A percentile compares a stretch with the other conserved stretches of the same genome.
phyloP scores from a whole-genome alignment of 1,139 yeast genomes.

The Nakaseomyces glabratus region DNA sequence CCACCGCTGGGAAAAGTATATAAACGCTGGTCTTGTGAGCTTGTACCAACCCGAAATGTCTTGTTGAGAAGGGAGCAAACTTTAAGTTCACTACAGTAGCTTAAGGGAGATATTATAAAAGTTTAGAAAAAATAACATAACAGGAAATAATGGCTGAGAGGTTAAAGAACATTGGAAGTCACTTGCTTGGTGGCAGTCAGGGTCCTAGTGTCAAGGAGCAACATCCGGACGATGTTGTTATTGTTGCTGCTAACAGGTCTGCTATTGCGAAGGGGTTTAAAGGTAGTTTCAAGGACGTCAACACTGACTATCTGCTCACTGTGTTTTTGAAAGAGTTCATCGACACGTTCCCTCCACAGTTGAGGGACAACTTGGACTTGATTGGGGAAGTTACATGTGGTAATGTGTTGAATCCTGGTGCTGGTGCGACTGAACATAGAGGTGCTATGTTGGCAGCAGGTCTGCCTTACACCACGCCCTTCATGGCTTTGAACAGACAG shows the following conservation, averaged over 20 bases:
- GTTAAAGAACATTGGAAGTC: slow-evolving; percentile 51
- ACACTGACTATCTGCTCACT: slow-evolving; percentile 45
- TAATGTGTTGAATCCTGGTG: slow-evolving; percentile 81
- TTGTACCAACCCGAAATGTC: too few species aligned
- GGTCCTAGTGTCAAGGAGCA: slow-evolving; percentile 39
- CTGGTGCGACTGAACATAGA: slow-evolving; percentile 87
- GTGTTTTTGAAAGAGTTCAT: slow-evolving; percentile 56
- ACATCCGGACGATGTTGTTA: slow-evolving; percentile 78
- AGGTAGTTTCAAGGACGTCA: slow-evolving; percentile 37
- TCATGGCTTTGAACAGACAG: slow-evolving; percentile 81
- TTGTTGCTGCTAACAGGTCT: slow-evolving; percentile 81
- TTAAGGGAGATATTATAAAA: neutral
- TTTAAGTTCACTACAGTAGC: slow-evolving; percentile 1
- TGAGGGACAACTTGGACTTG: slow-evolving; percentile 50
- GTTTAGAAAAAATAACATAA: neutral
- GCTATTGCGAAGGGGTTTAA: slow-evolving; percentile 81
- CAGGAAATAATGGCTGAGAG: slow-evolving; percentile 34
- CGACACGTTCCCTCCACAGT: slow-evolving; percentile 33
- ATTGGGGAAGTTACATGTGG: slow-evolving; percentile 83
- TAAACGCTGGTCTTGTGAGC: slow-evolving; percentile 1
- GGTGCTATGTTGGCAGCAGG: slow-evolving; percentile 77
- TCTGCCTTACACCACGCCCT: slow-evolving; percentile 60
- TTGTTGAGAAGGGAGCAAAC: neutral
- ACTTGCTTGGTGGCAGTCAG: slow-evolving; percentile 36
- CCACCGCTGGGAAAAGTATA: too few species aligned